Conservation (phyloP, 2,329 filamentous ascomycete genomes). For the Fusarium chlamydosporum region DNA sequence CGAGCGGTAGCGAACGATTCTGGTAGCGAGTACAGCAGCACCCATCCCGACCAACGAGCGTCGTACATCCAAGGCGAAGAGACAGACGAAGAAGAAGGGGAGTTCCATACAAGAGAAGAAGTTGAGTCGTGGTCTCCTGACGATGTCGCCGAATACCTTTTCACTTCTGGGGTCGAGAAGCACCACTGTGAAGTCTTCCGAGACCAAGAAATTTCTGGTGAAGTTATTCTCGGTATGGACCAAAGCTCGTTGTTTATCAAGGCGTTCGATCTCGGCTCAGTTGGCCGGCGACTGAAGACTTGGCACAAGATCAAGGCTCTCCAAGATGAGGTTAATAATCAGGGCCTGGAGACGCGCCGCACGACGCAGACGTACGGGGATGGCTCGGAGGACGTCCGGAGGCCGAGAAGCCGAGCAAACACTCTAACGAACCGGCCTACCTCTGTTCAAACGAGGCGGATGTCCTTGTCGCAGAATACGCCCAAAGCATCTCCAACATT, state of each 20-base stretch:
- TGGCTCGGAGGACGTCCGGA: constrained; percentile 67
- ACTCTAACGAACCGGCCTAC: constrained; percentile 68
- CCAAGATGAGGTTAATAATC: constrained; percentile 84
- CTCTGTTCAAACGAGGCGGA: constrained; percentile 63
- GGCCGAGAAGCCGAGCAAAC: constrained; percentile 69
- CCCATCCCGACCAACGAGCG: constrained; percentile 78
- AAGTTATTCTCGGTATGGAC: constrained; percentile 94
- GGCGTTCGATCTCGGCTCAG: constrained; percentile 92
- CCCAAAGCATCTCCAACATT: constrained; percentile 63
- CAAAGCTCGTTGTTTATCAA: constrained; percentile 96
- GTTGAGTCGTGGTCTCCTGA: constrained; percentile 84
- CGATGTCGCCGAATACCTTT: constrained; percentile 90
- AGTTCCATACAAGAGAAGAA: constrained; percentile 75
- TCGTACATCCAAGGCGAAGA: constrained; percentile 96
- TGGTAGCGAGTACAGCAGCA: constrained; percentile 91
- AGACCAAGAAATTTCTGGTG: constrained; percentile 95
- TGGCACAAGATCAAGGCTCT: constrained; percentile 97
- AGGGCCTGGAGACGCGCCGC: constrained; percentile 60
- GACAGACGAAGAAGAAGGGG: constrained; percentile 93
- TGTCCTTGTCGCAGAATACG: constrained; percentile 64
- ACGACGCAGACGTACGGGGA: constrained; percentile 72
- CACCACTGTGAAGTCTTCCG: constrained; percentile 94
- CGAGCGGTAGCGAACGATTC: constrained; percentile 77
- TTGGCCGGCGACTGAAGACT: constrained; percentile 89
- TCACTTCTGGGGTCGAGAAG: constrained; percentile 85